Conservation (phyloP, 2,329 filamentous ascomycete genomes). For the Colletotrichum tropicale region DNA sequence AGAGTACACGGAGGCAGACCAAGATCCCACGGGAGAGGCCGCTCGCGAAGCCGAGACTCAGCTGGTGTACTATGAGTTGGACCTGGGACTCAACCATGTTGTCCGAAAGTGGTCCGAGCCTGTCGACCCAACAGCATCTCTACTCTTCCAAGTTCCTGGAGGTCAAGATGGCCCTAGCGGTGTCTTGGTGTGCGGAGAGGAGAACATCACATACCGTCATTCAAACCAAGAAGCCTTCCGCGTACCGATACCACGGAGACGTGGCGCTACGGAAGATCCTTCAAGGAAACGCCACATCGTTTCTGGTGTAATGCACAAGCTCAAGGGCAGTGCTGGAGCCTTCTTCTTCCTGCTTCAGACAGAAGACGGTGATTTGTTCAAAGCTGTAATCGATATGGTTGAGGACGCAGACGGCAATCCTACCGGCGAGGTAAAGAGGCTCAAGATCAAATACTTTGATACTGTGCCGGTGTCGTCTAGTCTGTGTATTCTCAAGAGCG, state of each 20-base stretch:
- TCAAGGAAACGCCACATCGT: constrained; percentile 87
- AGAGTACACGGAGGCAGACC: constrained; percentile 89
- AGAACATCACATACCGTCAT: constrained; percentile 96
- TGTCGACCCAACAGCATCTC: constrained; percentile 86
- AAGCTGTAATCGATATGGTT: constrained; percentile 90
- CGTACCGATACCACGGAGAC: constrained; percentile 85
- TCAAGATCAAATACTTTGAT: constrained; percentile 98
- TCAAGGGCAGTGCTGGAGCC: constrained; percentile 79
- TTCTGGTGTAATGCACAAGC: constrained; percentile 95
- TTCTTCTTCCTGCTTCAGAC: constrained; percentile 98
- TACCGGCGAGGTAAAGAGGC: constrained; percentile 78
- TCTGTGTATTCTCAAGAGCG: constrained; percentile 92
- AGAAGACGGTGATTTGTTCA: constrained; percentile 98
- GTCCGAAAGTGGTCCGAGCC: constrained; percentile 95
- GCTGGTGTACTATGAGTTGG: constrained; percentile 96
- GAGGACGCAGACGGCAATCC: constrained; percentile 79
- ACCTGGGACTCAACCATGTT: constrained; percentile 95
- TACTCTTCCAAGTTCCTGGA: constrained; percentile 94
- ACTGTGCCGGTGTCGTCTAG: constrained; percentile 88
- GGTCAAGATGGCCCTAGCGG: constrained; percentile 93
- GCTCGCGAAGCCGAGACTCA: constrained; percentile 84
- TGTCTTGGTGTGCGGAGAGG: constrained; percentile 92
- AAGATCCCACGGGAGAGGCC: constrained; percentile 86
- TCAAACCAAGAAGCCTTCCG: constrained; percentile 91
- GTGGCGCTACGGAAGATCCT: constrained; percentile 89